phyloP scores from a whole-genome alignment of 768 basidiomycete species.

The Multifurca ochricompacta region DNA sequence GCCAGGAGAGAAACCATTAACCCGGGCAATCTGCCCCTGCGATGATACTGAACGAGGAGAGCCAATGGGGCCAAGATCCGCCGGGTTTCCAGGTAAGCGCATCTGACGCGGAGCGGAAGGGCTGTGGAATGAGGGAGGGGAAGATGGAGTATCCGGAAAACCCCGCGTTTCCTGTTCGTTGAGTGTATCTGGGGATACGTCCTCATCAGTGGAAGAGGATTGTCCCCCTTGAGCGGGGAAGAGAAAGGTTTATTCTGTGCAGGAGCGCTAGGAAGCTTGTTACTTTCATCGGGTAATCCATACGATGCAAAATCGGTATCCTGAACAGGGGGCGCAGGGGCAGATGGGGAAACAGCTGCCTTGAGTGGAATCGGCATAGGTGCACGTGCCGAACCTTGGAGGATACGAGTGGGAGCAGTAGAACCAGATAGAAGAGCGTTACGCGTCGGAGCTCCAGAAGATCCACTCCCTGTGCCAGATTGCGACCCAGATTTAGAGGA shows the following conservation, averaged over 20 bases:
- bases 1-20: conserved; percentile 46
- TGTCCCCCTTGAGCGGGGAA: conserved; percentile 8
- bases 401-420: conserved; percentile 56
- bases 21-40: conserved; percentile 30
- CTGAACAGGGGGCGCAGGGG: conserved; percentile 69
- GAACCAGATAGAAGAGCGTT: conserved; percentile 45
- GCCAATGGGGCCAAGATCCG: conserved; percentile 78
- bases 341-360: conserved; percentile 65
- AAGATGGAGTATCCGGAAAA: conserved; percentile 28
- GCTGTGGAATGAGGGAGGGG: conserved; percentile 46
- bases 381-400: conserved; percentile 40
- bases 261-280: conserved; percentile 40
- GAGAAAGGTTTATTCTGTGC: conserved; percentile 28
- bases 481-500: conserved; percentile 32
- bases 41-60: conserved; percentile 47
- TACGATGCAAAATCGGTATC: conserved; percentile 71
- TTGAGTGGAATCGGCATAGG: conserved; percentile 64
- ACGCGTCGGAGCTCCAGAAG: conserved; percentile 21
- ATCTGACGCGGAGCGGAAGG: conserved; percentile 44
- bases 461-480: conserved; percentile 9
- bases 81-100: conserved; percentile 30
- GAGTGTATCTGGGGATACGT: background rate
- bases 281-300: conserved; percentile 53
- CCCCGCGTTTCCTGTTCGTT: conserved; percentile 6
- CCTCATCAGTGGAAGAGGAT: conserved; percentile 8